Evolutionary conservation across 1,284 basidiomycete genomes (phyloP), one percentile per base, ranked within the genome.

Genomic region (Ustilago loliicola): DNA sequence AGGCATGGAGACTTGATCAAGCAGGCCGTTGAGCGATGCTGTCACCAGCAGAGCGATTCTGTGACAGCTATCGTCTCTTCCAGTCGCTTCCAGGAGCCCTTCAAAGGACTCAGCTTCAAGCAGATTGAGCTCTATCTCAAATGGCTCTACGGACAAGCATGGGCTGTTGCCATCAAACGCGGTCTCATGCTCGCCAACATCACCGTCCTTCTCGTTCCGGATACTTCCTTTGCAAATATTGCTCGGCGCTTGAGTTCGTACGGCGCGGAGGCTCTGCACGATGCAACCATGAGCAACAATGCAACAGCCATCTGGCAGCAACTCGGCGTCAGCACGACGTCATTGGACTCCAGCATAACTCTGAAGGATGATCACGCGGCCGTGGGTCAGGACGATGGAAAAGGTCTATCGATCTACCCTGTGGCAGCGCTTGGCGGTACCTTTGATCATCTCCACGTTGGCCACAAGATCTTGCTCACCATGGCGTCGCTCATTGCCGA

Each of bases 401-500:
- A 69, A 42, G 75, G 66, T 2, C 25, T 73, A 11, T 55, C 17
- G 19, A 51, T 48, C 52, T 78, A 74, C 36, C 69, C 61, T 11
- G 79, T 75, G 9, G 78, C 76, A 3, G 89, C 89, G 83, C 77
- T 92, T 10, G 92, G 92, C 29, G 92, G 92, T 11, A 99, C 96
- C 0, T 99, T 99, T 86, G 96, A 99, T 87, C 97, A 99, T 85
- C 90, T 99, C 19, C 96, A 99, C 86, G 91, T 95, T 1, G 96
- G 96, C 0, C 96, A 99, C 89, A 98, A 98, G 88, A 96, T 99
- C 69, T 90, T 99, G 40, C 90, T 99, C 6, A 94, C 94, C 80
- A 94, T 97, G 91, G 92, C 91, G 9, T 91, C 93, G 1, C 94
- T 93, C 89, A 91, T 98, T 67, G 89, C 94, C 0, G 87, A 88